These are phyloP conservation scores for Hygrocybe punicea DNA, from an alignment of 768 basidiomycete species.

Conservation along the genomic window DNA sequence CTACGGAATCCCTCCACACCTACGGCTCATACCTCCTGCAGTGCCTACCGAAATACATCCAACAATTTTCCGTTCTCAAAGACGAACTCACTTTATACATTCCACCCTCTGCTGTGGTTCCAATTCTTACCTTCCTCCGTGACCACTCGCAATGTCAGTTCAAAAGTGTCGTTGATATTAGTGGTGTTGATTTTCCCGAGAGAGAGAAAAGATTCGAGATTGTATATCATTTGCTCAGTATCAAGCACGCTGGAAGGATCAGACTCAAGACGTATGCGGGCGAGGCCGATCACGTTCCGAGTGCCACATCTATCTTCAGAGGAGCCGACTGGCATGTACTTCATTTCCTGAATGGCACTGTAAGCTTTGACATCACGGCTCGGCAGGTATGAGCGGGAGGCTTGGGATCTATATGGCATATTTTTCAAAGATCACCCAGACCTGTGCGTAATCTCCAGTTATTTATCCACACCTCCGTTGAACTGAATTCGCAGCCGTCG, in stretches of 20 bases:
- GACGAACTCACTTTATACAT: slow-evolving; percentile 92
- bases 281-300: slow-evolving; percentile 89
- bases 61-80: slow-evolving; percentile 96
- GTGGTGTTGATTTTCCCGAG: slow-evolving; percentile 93
- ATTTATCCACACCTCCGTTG: not conserved
- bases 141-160: slow-evolving; percentile 96
- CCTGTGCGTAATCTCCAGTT: slow-evolving; percentile 54
- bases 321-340: slow-evolving; percentile 89
- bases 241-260: slow-evolving; percentile 75
- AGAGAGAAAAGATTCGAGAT: slow-evolving; percentile 93
- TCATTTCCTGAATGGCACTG: slow-evolving; percentile 1
- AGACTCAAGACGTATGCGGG: slow-evolving; percentile 96
- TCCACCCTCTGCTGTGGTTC: slow-evolving; percentile 75
- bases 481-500: slow-evolving; percentile 60
- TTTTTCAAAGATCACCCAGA: slow-evolving; percentile 97
- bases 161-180: slow-evolving; percentile 89
- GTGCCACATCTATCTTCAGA: slow-evolving; percentile 69
- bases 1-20: slow-evolving; percentile 77
- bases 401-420: slow-evolving; percentile 96
- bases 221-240: slow-evolving; percentile 89
- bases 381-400: slow-evolving; percentile 89
- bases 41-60: slow-evolving; percentile 93
- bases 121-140: slow-evolving; percentile 86
- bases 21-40: slow-evolving; percentile 93
- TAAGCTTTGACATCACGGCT: not conserved